Conservation (phyloP, 2,329 filamentous ascomycete genomes). For the Magnaporthiopsis poae region DNA sequence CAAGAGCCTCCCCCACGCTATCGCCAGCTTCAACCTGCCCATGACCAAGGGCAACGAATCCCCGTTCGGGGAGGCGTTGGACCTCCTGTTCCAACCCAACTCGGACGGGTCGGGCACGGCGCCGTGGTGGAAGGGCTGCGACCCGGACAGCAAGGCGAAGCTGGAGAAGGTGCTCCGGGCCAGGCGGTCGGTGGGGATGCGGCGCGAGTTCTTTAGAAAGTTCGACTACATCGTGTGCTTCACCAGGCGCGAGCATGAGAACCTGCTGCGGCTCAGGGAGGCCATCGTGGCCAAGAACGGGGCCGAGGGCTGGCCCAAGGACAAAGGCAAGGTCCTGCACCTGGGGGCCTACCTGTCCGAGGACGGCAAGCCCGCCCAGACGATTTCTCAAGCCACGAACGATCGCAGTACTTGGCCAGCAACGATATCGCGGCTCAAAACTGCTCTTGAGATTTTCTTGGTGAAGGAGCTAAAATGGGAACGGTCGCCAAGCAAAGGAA, state of each 20-base stretch:
- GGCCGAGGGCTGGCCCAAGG: conserved; percentile 3
- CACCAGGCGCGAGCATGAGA: conserved; percentile 1
- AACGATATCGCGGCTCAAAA: neutral
- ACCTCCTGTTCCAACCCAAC: neutral
- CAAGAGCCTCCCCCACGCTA: neutral
- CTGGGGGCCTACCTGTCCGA: conserved; percentile 16
- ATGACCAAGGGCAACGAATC: neutral
- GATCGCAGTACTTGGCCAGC: neutral
- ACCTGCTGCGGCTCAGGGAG: neutral
- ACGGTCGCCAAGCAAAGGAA: neutral
- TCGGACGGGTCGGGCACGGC: neutral
- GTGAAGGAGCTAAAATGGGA: neutral
- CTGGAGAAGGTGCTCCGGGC: neutral
- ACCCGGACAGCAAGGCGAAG: neutral
- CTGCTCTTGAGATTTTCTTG: neutral
- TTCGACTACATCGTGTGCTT: conserved; percentile 5
- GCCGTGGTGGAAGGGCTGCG: neutral
- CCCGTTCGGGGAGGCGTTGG: neutral
- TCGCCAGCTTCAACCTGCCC: neutral
- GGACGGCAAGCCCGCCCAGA: neutral
- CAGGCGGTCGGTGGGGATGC: neutral
- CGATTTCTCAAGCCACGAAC: neutral
- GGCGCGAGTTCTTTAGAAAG: neutral
- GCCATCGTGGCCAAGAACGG: conserved; percentile 1
- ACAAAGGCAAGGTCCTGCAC: conserved; percentile 18